Conservation (phyloP, 129 eudicot genomes). For the Ambrosia trifida region DNA sequence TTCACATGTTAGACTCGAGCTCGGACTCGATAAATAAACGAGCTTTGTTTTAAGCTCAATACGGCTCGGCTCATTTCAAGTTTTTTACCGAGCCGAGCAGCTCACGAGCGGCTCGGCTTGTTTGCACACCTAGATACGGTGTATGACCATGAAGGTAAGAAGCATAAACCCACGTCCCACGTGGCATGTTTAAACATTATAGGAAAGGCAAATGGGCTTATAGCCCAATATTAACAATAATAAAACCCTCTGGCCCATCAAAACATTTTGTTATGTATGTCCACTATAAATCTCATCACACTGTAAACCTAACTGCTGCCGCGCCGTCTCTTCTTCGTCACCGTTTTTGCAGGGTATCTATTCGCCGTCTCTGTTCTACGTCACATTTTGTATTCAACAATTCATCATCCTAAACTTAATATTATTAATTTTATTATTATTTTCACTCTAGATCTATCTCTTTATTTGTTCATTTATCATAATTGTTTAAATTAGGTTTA, state of each 20-base stretch:
- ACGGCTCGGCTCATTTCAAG: no score
- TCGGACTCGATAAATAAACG: no score
- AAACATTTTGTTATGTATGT: not conserved
- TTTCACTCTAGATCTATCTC: not conserved
- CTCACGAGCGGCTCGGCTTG: no score
- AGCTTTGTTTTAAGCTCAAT: no score
- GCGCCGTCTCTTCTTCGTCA: slow-evolving; percentile 23
- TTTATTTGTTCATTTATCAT: not conserved
- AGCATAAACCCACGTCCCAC: no score
- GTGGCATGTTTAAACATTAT: not conserved
- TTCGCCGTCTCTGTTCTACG: not conserved
- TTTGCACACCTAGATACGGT: no score
- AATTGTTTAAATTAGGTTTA: not conserved
- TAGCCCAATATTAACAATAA: not conserved
- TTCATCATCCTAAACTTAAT: not conserved
- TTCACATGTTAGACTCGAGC: no score
- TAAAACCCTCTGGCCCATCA: not conserved
- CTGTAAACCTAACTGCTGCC: slow-evolving; percentile 30
- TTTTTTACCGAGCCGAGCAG: no score
- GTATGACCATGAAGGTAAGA: no score
- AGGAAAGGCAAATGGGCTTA: slow-evolving; percentile 14
- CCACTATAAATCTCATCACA: slow-evolving; percentile 8
- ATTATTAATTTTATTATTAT: not conserved
- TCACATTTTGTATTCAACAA: not conserved
- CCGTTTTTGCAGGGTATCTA: slow-evolving; percentile 21